These are phyloP conservation scores for Canariomyces notabilis DNA, from an alignment of 2,329 filamentous ascomycete species.

Conservation along the genomic window DNA sequence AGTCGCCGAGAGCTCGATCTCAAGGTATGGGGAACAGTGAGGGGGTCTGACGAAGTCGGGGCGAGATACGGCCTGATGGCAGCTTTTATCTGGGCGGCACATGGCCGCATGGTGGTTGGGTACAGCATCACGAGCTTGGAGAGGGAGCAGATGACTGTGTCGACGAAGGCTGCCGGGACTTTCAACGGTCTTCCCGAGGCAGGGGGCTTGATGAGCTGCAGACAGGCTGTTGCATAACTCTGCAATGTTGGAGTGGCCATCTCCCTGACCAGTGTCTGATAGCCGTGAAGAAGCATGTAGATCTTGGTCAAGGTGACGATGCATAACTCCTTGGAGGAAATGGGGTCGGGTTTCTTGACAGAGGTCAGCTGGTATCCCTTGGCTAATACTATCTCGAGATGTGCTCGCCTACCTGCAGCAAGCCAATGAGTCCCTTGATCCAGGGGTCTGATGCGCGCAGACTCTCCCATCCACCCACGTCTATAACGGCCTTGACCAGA, in stretches of 20 bases:
- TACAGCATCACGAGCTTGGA: conserved; percentile 70
- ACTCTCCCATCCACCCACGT: conserved; percentile 79
- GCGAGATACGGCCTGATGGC: conserved; percentile 58
- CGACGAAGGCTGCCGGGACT: conserved; percentile 48
- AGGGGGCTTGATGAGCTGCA: conserved; percentile 57
- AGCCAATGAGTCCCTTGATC: conserved; percentile 68
- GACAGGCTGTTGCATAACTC: conserved; percentile 65
- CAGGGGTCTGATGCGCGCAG: conserved; percentile 69
- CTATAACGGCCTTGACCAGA: conserved; percentile 73
- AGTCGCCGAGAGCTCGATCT: conserved; percentile 57
- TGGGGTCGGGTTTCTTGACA: conserved; percentile 71
- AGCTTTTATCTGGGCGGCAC: conserved; percentile 60
- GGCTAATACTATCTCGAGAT: background rate
- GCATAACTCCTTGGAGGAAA: conserved; percentile 68
- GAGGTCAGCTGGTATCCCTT: conserved; percentile 21
- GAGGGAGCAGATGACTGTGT: conserved; percentile 68
- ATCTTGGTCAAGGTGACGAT: conserved; percentile 76
- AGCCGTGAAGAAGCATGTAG: conserved; percentile 75
- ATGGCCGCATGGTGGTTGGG: conserved; percentile 76
- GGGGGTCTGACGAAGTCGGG: conserved; percentile 52
- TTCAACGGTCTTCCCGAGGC: conserved; percentile 35
- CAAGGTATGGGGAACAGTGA: conserved; percentile 47
- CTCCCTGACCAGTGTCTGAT: conserved; percentile 78
- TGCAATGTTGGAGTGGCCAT: conserved; percentile 80
- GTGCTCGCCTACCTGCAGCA: conserved; percentile 57